Percentiles rank a stretch among this genome's conserved stretches.
phyloP scores from a whole-genome alignment of 2,329 filamentous ascomycete species.

The Claviceps cyperi region DNA sequence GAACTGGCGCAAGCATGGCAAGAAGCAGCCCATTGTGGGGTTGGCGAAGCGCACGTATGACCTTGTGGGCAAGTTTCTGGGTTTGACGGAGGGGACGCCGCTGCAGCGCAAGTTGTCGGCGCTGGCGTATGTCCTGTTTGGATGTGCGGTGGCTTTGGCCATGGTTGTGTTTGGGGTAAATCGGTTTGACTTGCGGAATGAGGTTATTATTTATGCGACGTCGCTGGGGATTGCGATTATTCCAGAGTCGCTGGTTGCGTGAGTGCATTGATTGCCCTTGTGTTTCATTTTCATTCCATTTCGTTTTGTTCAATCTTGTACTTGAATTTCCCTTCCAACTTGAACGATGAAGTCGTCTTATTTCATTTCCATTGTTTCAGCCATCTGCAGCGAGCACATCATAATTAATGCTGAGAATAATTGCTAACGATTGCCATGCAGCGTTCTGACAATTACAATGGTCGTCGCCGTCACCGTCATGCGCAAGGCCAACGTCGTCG shows the following conservation, averaged over 20 bases:
- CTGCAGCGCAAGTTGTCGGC: conserved; percentile 66
- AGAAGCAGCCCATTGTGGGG: conserved; percentile 33
- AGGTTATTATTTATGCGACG: conserved; percentile 44
- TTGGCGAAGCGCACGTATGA: conserved; percentile 32
- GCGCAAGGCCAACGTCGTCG: conserved; percentile 49
- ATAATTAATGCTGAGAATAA: too few species aligned
- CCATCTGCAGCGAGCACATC: too few species aligned
- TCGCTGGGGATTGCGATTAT: conserved; percentile 48
- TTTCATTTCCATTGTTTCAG: too few species aligned
- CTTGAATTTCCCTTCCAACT: too few species aligned
- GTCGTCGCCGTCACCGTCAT: conserved; percentile 50
- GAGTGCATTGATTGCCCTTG: conserved; percentile 16
- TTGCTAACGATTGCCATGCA: conserved; percentile 4
- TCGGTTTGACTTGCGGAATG: conserved; percentile 33
- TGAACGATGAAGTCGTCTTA: too few species aligned
- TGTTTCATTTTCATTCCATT: background rate
- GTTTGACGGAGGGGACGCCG: conserved; percentile 54
- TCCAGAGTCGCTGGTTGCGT: conserved; percentile 49
- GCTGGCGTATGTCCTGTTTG: conserved; percentile 63
- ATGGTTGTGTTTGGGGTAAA: conserved; percentile 45
- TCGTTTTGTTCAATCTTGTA: background rate
- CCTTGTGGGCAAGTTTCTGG: conserved; percentile 42
- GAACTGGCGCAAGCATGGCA: conserved; percentile 39
- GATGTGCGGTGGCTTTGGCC: conserved; percentile 45
- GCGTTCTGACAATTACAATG: conserved; percentile 56